Evolutionary conservation across 148 eudicot species (phyloP).

Genomic region (Camellia sinensis): DNA sequence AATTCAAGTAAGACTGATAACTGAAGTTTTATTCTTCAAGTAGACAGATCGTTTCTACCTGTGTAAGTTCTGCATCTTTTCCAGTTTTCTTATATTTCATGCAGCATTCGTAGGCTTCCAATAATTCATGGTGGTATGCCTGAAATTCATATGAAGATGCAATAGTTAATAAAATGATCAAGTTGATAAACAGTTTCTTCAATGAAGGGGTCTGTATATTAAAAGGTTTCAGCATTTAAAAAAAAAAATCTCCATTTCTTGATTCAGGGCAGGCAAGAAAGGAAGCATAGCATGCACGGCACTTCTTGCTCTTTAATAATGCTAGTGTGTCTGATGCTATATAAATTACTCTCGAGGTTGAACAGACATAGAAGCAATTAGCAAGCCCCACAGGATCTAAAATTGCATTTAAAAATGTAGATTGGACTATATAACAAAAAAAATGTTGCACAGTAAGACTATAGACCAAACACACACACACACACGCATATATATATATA

Average conservation of each 20-base stretch:
- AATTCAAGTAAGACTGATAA: background rate
- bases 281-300: no score
- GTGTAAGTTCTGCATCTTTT: conserved; percentile 93
- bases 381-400: background rate
- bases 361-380: background rate
- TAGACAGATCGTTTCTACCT: conserved; percentile 42
- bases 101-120: conserved; percentile 95
- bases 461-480: no score
- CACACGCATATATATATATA: no score
- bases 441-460: background rate
- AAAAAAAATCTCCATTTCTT: background rate
- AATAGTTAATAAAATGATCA: background rate
- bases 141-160: conserved; percentile 27
- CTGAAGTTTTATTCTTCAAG: background rate
- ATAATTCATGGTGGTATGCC: conserved; percentile 82
- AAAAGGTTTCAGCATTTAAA: background rate
- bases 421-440: background rate
- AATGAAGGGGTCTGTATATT: background rate
- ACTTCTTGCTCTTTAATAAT: no score
- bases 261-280: background rate
- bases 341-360: background rate
- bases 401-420: background rate
- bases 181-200: background rate
- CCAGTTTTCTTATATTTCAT: conserved; percentile 83
- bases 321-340: background rate